These are phyloP conservation scores for Mycoemilia scoparia DNA, from an alignment of 192 early-diverging fungal genomes.

Conservation along the genomic window DNA sequence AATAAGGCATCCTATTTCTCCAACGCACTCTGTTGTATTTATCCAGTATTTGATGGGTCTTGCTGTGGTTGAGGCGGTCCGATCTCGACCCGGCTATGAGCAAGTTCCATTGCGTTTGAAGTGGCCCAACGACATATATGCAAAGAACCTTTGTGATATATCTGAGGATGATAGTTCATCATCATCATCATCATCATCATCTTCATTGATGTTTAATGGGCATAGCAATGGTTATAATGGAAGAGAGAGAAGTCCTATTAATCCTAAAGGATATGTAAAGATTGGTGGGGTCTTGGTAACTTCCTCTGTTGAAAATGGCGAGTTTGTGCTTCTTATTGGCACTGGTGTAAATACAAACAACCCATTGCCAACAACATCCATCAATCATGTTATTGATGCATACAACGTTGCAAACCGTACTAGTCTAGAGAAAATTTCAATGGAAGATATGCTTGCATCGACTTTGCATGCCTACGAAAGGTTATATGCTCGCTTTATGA, in stretches of 20 bases:
- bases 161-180: conserved; percentile 18
- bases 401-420: conserved; percentile 32
- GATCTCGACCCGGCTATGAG: conserved; percentile 49
- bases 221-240: no score
- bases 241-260: no score
- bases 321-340: conserved; percentile 73
- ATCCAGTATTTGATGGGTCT: conserved; percentile 87
- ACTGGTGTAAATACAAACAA: conserved; percentile 76
- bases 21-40: conserved; percentile 55
- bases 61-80: conserved; percentile 64
- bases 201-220: no score
- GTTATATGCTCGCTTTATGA: conserved; percentile 54
- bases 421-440: conserved; percentile 14
- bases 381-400: conserved; percentile 60
- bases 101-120: conserved; percentile 71
- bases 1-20: conserved; percentile 45
- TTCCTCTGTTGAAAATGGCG: conserved; percentile 47
- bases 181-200: conserved; percentile 1
- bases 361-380: conserved; percentile 59
- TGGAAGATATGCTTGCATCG: conserved; percentile 23
- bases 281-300: conserved; percentile 84
- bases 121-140: conserved; percentile 98
- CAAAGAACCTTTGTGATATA: conserved; percentile 21
- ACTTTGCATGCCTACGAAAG: conserved; percentile 55
- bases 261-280: conserved; percentile 49